Evolutionary conservation across 768 basidiomycete species (phyloP).

Genomic region (Collybia sordida): DNA sequence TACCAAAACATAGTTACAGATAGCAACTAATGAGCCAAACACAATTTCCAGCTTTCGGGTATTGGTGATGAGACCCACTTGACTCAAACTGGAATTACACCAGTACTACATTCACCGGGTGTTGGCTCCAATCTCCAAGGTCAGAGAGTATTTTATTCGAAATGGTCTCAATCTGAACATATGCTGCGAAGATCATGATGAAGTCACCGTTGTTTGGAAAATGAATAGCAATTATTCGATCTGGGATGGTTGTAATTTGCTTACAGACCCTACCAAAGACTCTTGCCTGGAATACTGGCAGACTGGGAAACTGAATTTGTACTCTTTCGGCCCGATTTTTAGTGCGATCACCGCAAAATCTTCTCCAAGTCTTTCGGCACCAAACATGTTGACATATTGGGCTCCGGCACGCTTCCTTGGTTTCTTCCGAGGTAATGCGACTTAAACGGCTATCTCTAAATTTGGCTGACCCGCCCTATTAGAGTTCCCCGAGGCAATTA

Average conservation of each 20-base stretch:
- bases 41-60: conserved; percentile 28
- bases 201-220: conserved; percentile 26
- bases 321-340: conserved; percentile 24
- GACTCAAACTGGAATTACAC: conserved; percentile 19
- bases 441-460: neutral
- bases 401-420: conserved; percentile 23
- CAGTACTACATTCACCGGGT: conserved; percentile 29
- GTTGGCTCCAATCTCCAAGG: conserved; percentile 39
- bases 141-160: neutral
- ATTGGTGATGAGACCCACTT: conserved; percentile 29
- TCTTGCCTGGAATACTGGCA: conserved; percentile 28
- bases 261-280: conserved; percentile 23
- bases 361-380: conserved; percentile 15
- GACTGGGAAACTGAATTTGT: conserved; percentile 20
- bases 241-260: conserved; percentile 23
- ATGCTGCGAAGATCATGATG: conserved; percentile 26
- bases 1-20: neutral
- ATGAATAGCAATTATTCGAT: conserved; percentile 27
- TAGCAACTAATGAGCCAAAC: no score
- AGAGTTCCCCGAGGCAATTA: conserved; percentile 20
- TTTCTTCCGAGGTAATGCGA: conserved; percentile 21
- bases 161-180: neutral
- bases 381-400: conserved; percentile 26
- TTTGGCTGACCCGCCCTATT: neutral
- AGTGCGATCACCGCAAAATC: conserved; percentile 22